These are phyloP conservation scores for Mycena rosella DNA, from an alignment of 768 basidiomycete species.

Conservation along the genomic window DNA sequence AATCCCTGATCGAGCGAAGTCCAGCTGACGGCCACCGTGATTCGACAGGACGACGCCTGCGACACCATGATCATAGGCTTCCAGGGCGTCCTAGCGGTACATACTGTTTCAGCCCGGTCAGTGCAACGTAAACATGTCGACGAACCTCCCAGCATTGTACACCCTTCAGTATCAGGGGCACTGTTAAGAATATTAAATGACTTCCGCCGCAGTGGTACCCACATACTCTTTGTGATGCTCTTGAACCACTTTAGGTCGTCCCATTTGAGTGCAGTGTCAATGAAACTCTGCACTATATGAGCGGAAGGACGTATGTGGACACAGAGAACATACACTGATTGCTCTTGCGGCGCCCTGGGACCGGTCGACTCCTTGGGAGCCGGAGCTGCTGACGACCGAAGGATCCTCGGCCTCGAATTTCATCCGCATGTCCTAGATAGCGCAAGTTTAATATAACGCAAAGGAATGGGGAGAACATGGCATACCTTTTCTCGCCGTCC, in stretches of 20 bases:
- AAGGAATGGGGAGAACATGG: not conserved
- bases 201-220: no score
- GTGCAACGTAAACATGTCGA: not conserved
- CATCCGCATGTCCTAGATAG: constrained; percentile 85
- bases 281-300: constrained; percentile 74
- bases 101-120: not conserved
- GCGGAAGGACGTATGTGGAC: not conserved
- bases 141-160: constrained; percentile 86
- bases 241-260: constrained; percentile 4
- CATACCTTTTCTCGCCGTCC: constrained; percentile 87
- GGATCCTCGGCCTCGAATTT: constrained; percentile 86
- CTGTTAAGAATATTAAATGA: constrained; percentile 48
- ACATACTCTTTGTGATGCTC: constrained; percentile 8
- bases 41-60: constrained; percentile 89
- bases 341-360: constrained; percentile 96
- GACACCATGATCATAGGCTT: constrained; percentile 82
- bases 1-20: constrained; percentile 88
- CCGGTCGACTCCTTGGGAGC: constrained; percentile 74
- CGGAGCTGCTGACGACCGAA: constrained; percentile 66
- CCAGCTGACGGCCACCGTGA: constrained; percentile 84
- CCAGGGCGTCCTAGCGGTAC: constrained; percentile 75
- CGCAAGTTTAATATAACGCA: not conserved
- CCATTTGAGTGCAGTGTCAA: constrained; percentile 76
- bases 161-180: constrained; percentile 94
- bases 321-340: constrained; percentile 74